Evolutionary conservation across 306 rosid genomes (phyloP), one percentile per base, ranked within the genome.

Genomic region (Sophora flavescens): DNA sequence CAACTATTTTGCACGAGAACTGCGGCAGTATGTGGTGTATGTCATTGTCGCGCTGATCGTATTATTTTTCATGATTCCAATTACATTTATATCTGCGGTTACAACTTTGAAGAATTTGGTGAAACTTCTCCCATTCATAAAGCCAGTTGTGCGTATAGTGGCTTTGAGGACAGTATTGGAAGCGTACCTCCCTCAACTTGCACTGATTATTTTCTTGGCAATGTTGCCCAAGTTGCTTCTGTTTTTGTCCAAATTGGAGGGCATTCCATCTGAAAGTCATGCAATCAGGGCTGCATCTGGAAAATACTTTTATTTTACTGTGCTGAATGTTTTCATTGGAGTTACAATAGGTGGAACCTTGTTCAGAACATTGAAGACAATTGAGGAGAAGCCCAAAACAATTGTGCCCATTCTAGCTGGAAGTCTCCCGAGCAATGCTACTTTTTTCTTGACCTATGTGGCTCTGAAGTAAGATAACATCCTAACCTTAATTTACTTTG

Each of bases 181-280:
- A 89, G 98, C 99, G 75, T 96, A 72, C 70, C 95, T 96, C 81
- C 98, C 99, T 75, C 99, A 92, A 83, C 8, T 96, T 60, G 99
- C 98, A 11, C 84, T 96, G 68, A 63, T 92, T 5, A 8, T 92
- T 79, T 96, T 96, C 80, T 72, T 92, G 76, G 98, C 97, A 58
- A 8, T 96, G 65, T 82, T 96, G 86, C 99, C 99, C 36, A 91
- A 84, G 86, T 33, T 96, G 52, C 97, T 96, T 26, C 30, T 82
- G 74, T 87, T 81, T 79, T 84, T 96, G 47, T 96, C 99, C 7
- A 91, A 87, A 82, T 45, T 86, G 0, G 99, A 96, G 79, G 98
- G 97, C 70, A 92, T 96, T 68, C 90, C 98, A 53, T 85, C 93
- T 3, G 70, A 72, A 82, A 87, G 98, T 83, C 98, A 96, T 56